phyloP scores from a whole-genome alignment of 129 eudicot species.

The Tagetes erecta region DNA sequence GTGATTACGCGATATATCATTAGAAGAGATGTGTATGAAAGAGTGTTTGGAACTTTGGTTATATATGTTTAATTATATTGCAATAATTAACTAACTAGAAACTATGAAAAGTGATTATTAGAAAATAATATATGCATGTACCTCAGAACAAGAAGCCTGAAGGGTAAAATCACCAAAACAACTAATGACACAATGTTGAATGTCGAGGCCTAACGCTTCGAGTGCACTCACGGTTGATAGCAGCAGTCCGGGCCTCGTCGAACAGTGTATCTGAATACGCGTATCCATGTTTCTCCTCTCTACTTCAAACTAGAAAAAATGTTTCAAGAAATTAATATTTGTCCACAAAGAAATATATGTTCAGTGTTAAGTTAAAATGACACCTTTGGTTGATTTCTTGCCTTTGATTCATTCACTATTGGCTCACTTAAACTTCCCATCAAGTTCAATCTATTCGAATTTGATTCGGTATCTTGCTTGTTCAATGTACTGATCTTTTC shows the following conservation, averaged over 20 bases:
- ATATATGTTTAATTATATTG: too few relatives aligned
- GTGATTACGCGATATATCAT: too few relatives aligned
- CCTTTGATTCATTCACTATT: slow-evolving; percentile 47
- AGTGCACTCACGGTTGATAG: slow-evolving; percentile 66
- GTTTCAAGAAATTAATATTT: neutral
- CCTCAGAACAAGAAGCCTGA: slow-evolving; percentile 91
- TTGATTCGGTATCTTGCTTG: slow-evolving; percentile 37
- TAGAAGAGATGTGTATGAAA: too few relatives aligned
- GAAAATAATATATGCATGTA: neutral
- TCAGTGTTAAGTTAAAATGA: neutral
- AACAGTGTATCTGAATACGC: slow-evolving; percentile 64
- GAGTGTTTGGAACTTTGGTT: too few relatives aligned
- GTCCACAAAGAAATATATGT: neutral
- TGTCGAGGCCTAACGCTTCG: slow-evolving; percentile 75
- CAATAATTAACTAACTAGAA: too few relatives aligned
- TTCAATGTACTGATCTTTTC: slow-evolving; percentile 53
- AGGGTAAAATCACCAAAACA: slow-evolving; percentile 74
- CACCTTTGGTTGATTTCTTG: slow-evolving; percentile 74
- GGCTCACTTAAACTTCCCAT: slow-evolving; percentile 46
- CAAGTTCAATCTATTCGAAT: slow-evolving; percentile 28
- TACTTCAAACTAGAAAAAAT: slow-evolving; percentile 58
- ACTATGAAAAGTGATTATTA: too few relatives aligned
- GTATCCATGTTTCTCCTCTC: slow-evolving; percentile 56
- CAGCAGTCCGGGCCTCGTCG: slow-evolving; percentile 66
- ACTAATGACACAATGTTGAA: slow-evolving; percentile 83